Conservation (phyloP, 1,284 basidiomycete genomes). For the Rhizoctonia solani region DNA sequence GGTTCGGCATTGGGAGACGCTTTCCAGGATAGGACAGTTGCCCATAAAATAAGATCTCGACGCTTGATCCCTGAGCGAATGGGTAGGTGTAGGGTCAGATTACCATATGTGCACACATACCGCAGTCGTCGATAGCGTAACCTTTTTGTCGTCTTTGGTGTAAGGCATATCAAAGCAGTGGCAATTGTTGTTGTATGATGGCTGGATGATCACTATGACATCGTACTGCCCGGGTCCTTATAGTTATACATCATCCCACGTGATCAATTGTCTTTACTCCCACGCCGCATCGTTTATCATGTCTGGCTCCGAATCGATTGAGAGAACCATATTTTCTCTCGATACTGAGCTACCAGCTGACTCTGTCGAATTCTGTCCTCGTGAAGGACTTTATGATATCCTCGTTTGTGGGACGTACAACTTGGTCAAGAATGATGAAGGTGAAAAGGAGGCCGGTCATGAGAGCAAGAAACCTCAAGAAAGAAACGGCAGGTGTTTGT, state of each 20-base stretch:
- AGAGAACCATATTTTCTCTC: constrained; percentile 42
- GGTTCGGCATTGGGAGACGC: constrained; percentile 36
- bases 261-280: constrained; percentile 9
- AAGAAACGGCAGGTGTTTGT: constrained; percentile 70
- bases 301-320: constrained; percentile 17
- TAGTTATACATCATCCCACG: neutral
- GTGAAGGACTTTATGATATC: constrained; percentile 59
- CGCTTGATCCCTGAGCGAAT: constrained; percentile 63
- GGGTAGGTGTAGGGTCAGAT: neutral
- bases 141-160: constrained; percentile 31
- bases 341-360: constrained; percentile 88
- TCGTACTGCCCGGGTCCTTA: neutral
- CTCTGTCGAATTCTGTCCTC: constrained; percentile 86
- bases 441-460: constrained; percentile 40
- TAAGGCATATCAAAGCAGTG: constrained; percentile 27
- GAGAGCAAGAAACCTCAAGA: constrained; percentile 36
- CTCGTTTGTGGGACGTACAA: constrained; percentile 91
- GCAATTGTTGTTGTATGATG: neutral
- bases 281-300: constrained; percentile 5
- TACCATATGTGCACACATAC: neutral
- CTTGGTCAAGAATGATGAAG: constrained; percentile 53
- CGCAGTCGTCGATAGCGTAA: constrained; percentile 14
- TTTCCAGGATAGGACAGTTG: constrained; percentile 59
- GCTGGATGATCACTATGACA: constrained; percentile 1
- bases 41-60: constrained; percentile 78